These are phyloP conservation scores for Neofusicoccum laricinum DNA, from an alignment of 2,329 filamentous ascomycete species.

Conservation along the genomic window DNA sequence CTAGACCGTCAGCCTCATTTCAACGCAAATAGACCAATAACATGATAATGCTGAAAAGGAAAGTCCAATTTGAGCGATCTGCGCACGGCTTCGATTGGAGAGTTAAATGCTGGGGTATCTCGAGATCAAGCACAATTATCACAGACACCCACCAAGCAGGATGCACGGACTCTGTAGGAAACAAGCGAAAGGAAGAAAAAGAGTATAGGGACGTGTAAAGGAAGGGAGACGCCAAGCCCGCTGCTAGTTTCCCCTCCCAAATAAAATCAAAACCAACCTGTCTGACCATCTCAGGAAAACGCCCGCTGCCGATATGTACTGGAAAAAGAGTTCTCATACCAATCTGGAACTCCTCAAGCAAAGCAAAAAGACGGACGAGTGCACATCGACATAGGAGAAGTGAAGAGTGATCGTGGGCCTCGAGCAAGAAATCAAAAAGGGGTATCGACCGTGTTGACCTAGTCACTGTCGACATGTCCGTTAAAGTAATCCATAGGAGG, in stretches of 20 bases:
- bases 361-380: conserved; percentile 5
- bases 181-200: background rate
- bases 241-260: background rate
- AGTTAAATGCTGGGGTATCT: conserved; percentile 19
- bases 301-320: conserved; percentile 7
- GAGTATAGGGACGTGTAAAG: background rate
- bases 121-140: conserved; percentile 17
- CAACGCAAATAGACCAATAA: background rate
- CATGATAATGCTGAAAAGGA: background rate
- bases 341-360: conserved; percentile 7
- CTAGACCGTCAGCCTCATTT: background rate
- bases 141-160: conserved; percentile 18
- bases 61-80: background rate
- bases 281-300: conserved; percentile 9
- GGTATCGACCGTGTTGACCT: background rate
- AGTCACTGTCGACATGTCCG: background rate
- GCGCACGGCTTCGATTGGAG: conserved; percentile 15
- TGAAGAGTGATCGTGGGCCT: conserved; percentile 5
- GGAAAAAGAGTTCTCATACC: background rate
- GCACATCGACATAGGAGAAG: conserved; percentile 10
- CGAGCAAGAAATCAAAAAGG: background rate
- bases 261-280: conserved; percentile 8
- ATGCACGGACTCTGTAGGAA: conserved; percentile 5
- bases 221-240: conserved; percentile 6
- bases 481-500: conserved; percentile 2